phyloP scores from a whole-genome alignment of 371 early-diverging fungal genomes.

The Apophysomyces variabilis region DNA sequence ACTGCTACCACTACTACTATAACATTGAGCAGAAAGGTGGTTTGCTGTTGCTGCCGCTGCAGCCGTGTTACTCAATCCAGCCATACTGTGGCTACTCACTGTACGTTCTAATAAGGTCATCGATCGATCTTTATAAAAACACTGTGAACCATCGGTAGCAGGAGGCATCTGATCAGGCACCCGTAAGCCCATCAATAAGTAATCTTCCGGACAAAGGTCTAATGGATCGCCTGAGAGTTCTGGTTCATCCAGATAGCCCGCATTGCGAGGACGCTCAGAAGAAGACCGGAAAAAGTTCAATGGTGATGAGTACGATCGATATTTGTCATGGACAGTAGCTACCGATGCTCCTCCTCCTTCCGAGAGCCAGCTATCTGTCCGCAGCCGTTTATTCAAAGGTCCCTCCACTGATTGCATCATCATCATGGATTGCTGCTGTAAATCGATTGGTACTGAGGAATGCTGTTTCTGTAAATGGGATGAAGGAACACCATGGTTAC shows the following conservation, averaged over 20 bases:
- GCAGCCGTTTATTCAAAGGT: conserved; percentile 1
- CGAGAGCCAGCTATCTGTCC: background rate
- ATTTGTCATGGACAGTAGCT: background rate
- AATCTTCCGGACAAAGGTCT: conserved; percentile 7
- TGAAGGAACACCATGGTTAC: background rate
- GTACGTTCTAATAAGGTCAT: too few relatives aligned
- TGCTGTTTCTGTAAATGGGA: conserved; percentile 5
- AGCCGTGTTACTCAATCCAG: too few relatives aligned
- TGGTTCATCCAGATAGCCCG: conserved; percentile 2
- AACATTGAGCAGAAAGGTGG: too few relatives aligned
- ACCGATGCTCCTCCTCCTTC: background rate
- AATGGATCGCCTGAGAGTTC: conserved; percentile 10
- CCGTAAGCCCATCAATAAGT: conserved; percentile 12
- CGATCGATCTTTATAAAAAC: background rate
- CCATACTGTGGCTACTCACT: too few relatives aligned
- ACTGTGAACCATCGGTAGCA: conserved; percentile 4
- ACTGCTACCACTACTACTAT: background rate
- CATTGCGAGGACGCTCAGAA: conserved; percentile 7
- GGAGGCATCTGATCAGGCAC: conserved; percentile 10
- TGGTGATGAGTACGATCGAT: background rate
- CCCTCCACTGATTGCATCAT: conserved; percentile 1
- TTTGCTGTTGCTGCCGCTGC: too few relatives aligned
- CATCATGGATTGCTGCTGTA: conserved; percentile 11
- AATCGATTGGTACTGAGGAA: background rate
- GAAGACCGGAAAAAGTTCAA: conserved; percentile 4